These are phyloP conservation scores for Pleurotus pulmonarius DNA, from an alignment of 768 basidiomycete species.

Conservation along the genomic window DNA sequence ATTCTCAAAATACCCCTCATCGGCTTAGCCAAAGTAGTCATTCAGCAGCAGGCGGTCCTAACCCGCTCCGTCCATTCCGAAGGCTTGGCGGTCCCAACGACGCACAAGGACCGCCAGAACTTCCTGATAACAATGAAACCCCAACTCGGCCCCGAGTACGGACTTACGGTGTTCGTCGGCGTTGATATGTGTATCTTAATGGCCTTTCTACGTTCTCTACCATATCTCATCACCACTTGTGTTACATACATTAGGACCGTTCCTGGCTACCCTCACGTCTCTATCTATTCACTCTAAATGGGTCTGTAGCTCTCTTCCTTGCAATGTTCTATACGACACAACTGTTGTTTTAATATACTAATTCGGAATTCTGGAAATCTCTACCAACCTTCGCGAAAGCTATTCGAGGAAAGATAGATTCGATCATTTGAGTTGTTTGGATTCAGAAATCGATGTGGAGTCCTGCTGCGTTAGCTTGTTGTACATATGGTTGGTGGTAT, in stretches of 20 bases:
- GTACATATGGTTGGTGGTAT: too few relatives aligned
- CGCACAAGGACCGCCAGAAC: constrained; percentile 28
- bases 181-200: constrained; percentile 24
- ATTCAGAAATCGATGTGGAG: too few relatives aligned
- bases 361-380: neutral
- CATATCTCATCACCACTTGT: neutral
- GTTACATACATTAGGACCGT: neutral
- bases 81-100: constrained; percentile 17
- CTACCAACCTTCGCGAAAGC: too few relatives aligned
- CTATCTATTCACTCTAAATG: neutral
- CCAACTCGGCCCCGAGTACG: constrained; percentile 60
- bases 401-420: too few relatives aligned
- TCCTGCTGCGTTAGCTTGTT: too few relatives aligned
- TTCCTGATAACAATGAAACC: constrained; percentile 41
- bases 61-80: constrained; percentile 11
- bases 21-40: constrained; percentile 10
- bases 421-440: too few relatives aligned
- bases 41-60: constrained; percentile 10
- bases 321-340: constrained; percentile 4
- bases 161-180: constrained; percentile 38
- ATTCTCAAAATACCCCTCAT: neutral
- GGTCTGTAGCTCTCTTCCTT: neutral
- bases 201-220: neutral
- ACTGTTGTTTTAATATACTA: constrained; percentile 4
- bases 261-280: neutral